Base-by-base conservation (phyloP, 192 early-diverging fungal species). In the Podochytrium sp. region DNA sequence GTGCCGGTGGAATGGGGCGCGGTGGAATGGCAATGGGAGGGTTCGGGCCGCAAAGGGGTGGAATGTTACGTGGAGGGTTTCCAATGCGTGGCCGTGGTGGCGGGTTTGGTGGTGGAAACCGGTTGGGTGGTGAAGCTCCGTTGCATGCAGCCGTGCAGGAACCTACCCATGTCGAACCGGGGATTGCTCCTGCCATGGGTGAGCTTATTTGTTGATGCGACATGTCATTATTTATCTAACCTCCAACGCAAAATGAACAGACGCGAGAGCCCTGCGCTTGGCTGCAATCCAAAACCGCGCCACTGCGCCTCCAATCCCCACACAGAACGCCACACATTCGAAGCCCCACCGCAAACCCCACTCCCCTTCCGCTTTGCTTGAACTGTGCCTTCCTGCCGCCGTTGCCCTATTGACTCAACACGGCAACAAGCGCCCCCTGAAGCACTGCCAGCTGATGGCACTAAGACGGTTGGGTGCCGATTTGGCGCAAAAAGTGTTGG, bases 281-380 rank as follows among this genome's bases (percentile, higher is more conserved):
- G 51, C 47, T 35, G 66, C 66, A 55, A 69, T 69, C 38, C 49
- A 69, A 69, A 51, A 53, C 51, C 39, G 64, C 4, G 64, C 64
- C 29, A 49, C n/a, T 3, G 27, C 42, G 0, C 41, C 16, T n/a
- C n/a, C n/a, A n/a, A n/a, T n/a, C n/a, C n/a, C 51, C 5, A 32
- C 66, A 55, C 50, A n/a, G 30, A 35, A 23, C 12, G 51, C 50
- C 2, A 40, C 14, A 20, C 40, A 1, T 37, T 1, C 7, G 5
- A 14, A 25, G 25, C 16, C 33, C 2, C 4, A 12, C 29, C 56
- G 51, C 12, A 43, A 59, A 41, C 37, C 29, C 38, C 57, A 57
- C 29, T 20, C 10, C 37, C 50, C 66, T 14, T 30, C 25, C 18
- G 25, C 50, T 35, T 38, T 69, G 20, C 40, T 52, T n/a, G 50